Conservation (phyloP, 2,329 filamentous ascomycete species). For the Sarocladium brachiariae region DNA sequence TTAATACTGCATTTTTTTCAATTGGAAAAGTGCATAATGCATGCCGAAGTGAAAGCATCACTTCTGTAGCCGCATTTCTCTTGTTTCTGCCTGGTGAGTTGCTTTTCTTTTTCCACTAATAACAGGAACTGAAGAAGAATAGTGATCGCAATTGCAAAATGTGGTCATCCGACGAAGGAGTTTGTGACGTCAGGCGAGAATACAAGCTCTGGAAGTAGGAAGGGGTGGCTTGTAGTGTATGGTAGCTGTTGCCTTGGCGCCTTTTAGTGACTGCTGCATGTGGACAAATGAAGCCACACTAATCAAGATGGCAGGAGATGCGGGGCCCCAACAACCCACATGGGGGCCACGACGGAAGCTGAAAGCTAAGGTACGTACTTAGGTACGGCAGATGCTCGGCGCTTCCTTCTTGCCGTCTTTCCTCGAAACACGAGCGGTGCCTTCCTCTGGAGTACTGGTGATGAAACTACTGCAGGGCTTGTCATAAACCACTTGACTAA, state of each 20-base stretch:
- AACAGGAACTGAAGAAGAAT: no score
- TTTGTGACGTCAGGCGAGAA: conserved; percentile 2
- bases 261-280: background rate
- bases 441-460: no score
- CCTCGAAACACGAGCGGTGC: background rate
- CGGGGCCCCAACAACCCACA: background rate
- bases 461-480: no score
- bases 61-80: no score
- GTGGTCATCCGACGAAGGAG: background rate
- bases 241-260: background rate
- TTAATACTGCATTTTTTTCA: no score
- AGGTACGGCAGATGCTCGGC: background rate
- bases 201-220: background rate
- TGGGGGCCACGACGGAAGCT: background rate
- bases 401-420: background rate
- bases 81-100: no score
- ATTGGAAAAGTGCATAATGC: no score
- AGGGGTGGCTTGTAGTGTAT: background rate
- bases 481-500: no score
- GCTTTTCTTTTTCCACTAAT: no score
- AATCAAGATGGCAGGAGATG: background rate
- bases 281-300: background rate
- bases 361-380: background rate
- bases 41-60: no score
- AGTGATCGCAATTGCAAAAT: background rate